A percentile compares a stretch with the other conserved stretches of the same genome.
Conservation (phyloP, 2,329 filamentous ascomycete genomes). For the Verticillium nonalfalfae region DNA sequence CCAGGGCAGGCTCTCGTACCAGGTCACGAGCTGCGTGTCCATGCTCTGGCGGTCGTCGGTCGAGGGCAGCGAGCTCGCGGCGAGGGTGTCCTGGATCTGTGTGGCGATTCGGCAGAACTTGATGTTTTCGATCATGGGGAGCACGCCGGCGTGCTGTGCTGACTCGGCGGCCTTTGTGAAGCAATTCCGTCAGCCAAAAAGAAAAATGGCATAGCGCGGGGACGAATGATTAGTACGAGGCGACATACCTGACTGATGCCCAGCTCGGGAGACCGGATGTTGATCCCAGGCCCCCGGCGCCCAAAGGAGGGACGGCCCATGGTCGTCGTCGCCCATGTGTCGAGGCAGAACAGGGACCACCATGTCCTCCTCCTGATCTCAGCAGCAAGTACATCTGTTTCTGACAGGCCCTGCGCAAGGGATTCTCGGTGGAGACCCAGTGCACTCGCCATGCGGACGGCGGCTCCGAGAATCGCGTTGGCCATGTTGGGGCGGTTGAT, state of each 20-base stretch:
- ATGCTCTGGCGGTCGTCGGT: constrained; percentile 59
- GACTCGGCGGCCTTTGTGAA: constrained; percentile 33
- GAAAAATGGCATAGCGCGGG: too few relatives aligned
- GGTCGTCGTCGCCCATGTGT: constrained; percentile 68
- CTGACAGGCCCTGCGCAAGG: constrained; percentile 26
- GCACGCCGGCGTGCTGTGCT: constrained; percentile 55
- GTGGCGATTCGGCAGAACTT: constrained; percentile 78
- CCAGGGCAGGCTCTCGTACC: constrained; percentile 66
- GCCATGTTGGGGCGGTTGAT: constrained; percentile 31
- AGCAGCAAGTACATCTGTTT: constrained; percentile 42
- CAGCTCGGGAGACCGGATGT: constrained; percentile 55
- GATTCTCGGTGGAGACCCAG: constrained; percentile 31
- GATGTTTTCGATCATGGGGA: constrained; percentile 69
- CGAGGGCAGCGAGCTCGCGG: constrained; percentile 59
- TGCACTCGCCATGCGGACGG: constrained; percentile 31
- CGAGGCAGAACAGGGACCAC: constrained; percentile 70
- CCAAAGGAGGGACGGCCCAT: constrained; percentile 65
- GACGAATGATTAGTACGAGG: neutral
- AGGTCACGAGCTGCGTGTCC: constrained; percentile 62
- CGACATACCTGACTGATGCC: constrained; percentile 30
- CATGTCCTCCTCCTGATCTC: constrained; percentile 63
- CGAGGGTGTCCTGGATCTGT: constrained; percentile 68
- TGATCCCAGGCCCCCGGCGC: constrained; percentile 59
- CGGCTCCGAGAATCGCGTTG: constrained; percentile 32
- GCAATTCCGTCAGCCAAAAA: neutral